These are phyloP conservation scores for Deakozyma indianensis DNA, from an alignment of 805 yeast species.

Conservation along the genomic window DNA sequence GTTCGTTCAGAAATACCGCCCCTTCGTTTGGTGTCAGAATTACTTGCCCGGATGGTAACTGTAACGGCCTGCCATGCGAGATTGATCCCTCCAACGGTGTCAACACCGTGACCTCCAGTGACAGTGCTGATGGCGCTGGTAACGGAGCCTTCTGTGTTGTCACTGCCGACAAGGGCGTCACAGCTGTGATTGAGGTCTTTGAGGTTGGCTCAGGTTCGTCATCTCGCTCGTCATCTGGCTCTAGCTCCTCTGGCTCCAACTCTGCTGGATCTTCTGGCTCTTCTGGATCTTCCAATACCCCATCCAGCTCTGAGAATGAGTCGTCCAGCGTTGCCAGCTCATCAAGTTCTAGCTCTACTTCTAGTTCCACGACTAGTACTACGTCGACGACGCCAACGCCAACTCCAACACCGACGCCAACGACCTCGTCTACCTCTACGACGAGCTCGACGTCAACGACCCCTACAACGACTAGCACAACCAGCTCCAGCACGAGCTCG, in stretches of 20 bases:
- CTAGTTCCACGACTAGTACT: not conserved
- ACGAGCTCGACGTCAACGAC: conserved; percentile 3
- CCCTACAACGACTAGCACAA: not conserved
- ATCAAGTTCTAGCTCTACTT: not conserved
- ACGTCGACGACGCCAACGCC: not conserved
- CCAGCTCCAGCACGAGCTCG: not conserved
- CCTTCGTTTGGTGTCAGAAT: conserved; percentile 64
- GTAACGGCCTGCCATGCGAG: conserved; percentile 69
- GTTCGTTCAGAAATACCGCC: conserved; percentile 35
- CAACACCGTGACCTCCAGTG: conserved; percentile 35
- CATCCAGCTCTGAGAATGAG: not conserved
- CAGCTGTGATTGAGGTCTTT: conserved; percentile 64
- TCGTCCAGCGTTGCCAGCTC: not conserved
- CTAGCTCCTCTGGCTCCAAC: not conserved
- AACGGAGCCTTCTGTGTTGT: conserved; percentile 77
- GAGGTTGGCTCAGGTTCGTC: conserved; percentile 11
- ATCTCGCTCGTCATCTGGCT: conserved; percentile 1
- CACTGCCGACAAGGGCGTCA: conserved; percentile 50
- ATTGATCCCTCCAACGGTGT: conserved; percentile 60
- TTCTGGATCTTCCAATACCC: not conserved
- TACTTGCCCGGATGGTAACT: conserved; percentile 56
- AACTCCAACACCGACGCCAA: not conserved
- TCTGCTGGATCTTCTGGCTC: not conserved
- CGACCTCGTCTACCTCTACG: conserved; percentile 1
- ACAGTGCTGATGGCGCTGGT: conserved; percentile 36